Evolutionary conservation across 1,139 yeast species (phyloP).

Genomic region (Waltiozyma sp.): DNA sequence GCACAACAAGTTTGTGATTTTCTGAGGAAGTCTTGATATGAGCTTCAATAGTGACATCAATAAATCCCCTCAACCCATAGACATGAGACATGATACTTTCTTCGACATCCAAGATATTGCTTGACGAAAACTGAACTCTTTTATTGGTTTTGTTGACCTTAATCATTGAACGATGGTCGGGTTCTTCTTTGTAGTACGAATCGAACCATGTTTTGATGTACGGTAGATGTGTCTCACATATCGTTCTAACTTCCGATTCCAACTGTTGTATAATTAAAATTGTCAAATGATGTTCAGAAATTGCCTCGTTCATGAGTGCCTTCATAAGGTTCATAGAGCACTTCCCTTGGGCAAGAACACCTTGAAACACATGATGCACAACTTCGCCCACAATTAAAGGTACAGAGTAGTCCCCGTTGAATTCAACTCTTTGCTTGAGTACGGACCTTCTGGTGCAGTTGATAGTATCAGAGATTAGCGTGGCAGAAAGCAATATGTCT

Average conservation of each 20-base stretch:
- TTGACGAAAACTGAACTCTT: constrained; percentile 38
- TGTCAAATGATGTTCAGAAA: constrained; percentile 33
- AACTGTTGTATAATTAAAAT: constrained; percentile 49
- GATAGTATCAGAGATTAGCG: constrained; percentile 68
- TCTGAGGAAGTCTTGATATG: constrained; percentile 26
- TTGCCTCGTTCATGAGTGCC: constrained; percentile 32
- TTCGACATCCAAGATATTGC: constrained; percentile 69
- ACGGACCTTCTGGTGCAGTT: constrained; percentile 66
- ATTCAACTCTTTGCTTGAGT: constrained; percentile 39
- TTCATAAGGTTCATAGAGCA: constrained; percentile 37
- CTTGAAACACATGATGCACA: constrained; percentile 70
- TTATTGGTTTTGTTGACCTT: constrained; percentile 31
- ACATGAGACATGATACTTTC: constrained; percentile 88
- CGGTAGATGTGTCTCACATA: constrained; percentile 41
- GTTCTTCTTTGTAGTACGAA: constrained; percentile 25
- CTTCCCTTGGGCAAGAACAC: constrained; percentile 37
- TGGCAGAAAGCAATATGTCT: constrained; percentile 71
- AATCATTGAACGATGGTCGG: constrained; percentile 16
- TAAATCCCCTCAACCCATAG: constrained; percentile 83
- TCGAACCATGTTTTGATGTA: constrained; percentile 57
- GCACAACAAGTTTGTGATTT: constrained; percentile 42
- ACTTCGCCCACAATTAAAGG: constrained; percentile 69
- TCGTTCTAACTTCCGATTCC: constrained; percentile 33
- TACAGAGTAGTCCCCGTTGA: constrained; percentile 42
- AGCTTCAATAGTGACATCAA: constrained; percentile 79